Percentiles rank a stretch among this genome's conserved stretches.
Evolutionary conservation across 2,329 filamentous ascomycete genomes (phyloP).

Genomic region (Trichoderma lentiforme): DNA sequence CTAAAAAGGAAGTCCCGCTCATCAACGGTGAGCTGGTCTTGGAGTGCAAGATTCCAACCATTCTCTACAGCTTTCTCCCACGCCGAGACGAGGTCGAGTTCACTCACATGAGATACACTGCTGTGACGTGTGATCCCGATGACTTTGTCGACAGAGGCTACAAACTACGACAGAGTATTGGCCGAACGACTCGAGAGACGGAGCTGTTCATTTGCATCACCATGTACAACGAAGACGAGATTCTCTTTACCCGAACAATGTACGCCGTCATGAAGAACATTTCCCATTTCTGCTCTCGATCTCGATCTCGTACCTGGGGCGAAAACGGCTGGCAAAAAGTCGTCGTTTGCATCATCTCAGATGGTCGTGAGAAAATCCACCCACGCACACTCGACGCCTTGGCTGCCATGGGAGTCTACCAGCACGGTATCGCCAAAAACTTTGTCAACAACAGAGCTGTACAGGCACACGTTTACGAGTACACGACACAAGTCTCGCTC

Average conservation of each 20-base stretch:
- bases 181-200: constrained; percentile 78
- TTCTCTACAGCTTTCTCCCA: constrained; percentile 93
- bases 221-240: constrained; percentile 99
- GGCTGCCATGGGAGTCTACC: constrained; percentile 96
- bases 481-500: constrained; percentile 95
- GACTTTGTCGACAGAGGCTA: constrained; percentile 88
- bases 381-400: constrained; percentile 89
- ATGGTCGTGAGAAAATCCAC: constrained; percentile 87
- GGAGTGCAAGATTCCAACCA: constrained; percentile 98
- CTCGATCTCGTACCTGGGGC: constrained; percentile 92
- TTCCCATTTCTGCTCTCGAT: constrained; percentile 88
- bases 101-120: constrained; percentile 97
- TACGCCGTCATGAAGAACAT: constrained; percentile 99
- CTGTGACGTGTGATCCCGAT: constrained; percentile 96
- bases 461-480: constrained; percentile 96
- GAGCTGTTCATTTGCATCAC: constrained; percentile 96
- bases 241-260: constrained; percentile 96
- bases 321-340: constrained; percentile 99
- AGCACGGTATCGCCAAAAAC: constrained; percentile 98
- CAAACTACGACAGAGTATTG: constrained; percentile 88
- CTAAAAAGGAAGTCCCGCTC: constrained; percentile 88
- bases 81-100: constrained; percentile 92
- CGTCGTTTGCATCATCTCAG: constrained; percentile 93
- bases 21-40: constrained; percentile 97
- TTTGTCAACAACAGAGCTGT: constrained; percentile 94